Percentiles rank a stretch among this genome's conserved stretches.
These are phyloP conservation scores for Trametes elegans DNA, from an alignment of 768 basidiomycete species.

Conservation along the genomic window DNA sequence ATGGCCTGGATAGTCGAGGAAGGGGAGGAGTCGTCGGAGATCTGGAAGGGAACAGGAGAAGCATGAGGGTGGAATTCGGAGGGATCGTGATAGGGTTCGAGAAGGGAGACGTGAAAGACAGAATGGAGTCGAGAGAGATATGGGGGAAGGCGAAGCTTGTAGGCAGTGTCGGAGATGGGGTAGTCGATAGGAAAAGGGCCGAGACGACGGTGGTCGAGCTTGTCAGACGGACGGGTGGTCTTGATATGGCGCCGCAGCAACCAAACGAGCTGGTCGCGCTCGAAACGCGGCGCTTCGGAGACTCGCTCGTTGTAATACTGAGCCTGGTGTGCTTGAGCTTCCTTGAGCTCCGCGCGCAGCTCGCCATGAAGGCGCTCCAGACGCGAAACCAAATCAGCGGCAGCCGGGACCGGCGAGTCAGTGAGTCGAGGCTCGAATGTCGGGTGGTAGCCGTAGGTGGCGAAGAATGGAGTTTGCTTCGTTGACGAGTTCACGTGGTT, in stretches of 20 bases:
- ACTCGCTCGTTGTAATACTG: constrained; percentile 30
- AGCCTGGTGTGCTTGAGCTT: constrained; percentile 30
- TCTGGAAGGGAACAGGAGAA: constrained; percentile 3
- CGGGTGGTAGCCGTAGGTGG: constrained; percentile 10
- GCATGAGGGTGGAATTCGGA: constrained; percentile 33
- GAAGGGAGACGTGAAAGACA: constrained; percentile 39
- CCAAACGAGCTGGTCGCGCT: constrained; percentile 38
- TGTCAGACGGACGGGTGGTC: constrained; percentile 39
- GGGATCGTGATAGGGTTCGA: constrained; percentile 29
- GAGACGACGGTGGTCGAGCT: constrained; percentile 28
- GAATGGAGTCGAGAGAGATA: constrained; percentile 36
- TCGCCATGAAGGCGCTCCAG: constrained; percentile 35
- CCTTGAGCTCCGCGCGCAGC: constrained; percentile 31
- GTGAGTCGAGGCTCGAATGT: constrained; percentile 31
- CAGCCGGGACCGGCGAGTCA: constrained; percentile 32
- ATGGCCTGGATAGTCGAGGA: constrained; percentile 24
- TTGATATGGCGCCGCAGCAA: constrained; percentile 11
- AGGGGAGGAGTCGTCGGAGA: not conserved
- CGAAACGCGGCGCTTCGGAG: constrained; percentile 28
- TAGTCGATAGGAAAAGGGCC: not conserved
- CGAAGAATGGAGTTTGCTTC: not conserved
- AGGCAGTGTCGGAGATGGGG: constrained; percentile 18
- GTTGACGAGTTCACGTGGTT: not conserved
- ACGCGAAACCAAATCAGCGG: constrained; percentile 29
- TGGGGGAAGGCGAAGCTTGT: constrained; percentile 31